Evolutionary conservation across 23 red algal genomes (phyloP).

Genomic region (Agarophyton chilense): DNA sequence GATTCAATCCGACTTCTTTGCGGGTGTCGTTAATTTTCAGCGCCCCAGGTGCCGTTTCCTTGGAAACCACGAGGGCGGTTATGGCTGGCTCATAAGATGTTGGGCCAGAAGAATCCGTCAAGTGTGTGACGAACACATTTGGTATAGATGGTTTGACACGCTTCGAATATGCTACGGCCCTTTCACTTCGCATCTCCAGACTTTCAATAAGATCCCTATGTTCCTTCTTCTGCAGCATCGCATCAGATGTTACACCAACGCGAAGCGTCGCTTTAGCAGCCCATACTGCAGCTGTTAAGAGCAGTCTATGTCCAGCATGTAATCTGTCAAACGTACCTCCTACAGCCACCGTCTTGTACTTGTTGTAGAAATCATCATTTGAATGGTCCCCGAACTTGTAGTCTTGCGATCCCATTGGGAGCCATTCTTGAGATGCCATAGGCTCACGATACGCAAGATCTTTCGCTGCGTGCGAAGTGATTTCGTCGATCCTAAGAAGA

Average conservation of each 20-base stretch:
- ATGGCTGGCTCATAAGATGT: conserved; percentile 56
- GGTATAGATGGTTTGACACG: conserved; percentile 37
- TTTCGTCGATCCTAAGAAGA: not conserved
- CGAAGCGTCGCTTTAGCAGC: conserved; percentile 40
- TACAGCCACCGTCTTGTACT: conserved; percentile 82
- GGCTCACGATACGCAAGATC: not conserved
- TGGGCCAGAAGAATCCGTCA: conserved; percentile 74
- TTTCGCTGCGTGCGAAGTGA: not conserved
- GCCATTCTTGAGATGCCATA: not conserved
- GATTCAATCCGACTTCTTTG: conserved; percentile 30
- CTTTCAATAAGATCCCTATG: conserved; percentile 59
- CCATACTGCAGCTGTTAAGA: conserved; percentile 83
- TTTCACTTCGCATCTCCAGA: conserved; percentile 35
- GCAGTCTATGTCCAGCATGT: conserved; percentile 95
- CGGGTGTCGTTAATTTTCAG: conserved; percentile 53
- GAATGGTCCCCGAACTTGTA: conserved; percentile 46
- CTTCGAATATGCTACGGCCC: conserved; percentile 65
- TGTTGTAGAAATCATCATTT: conserved; percentile 48
- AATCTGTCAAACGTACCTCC: conserved; percentile 98
- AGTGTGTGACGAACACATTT: conserved; percentile 42
- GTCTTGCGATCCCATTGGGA: conserved; percentile 16
- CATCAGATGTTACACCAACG: conserved; percentile 78
- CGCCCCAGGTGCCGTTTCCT: conserved; percentile 69
- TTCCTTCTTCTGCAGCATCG: conserved; percentile 64
- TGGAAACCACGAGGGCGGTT: conserved; percentile 82